Percentiles rank a stretch among this genome's conserved stretches.
Conservation (phyloP, 129 eudicot species). For the Flaveria trinervia region DNA sequence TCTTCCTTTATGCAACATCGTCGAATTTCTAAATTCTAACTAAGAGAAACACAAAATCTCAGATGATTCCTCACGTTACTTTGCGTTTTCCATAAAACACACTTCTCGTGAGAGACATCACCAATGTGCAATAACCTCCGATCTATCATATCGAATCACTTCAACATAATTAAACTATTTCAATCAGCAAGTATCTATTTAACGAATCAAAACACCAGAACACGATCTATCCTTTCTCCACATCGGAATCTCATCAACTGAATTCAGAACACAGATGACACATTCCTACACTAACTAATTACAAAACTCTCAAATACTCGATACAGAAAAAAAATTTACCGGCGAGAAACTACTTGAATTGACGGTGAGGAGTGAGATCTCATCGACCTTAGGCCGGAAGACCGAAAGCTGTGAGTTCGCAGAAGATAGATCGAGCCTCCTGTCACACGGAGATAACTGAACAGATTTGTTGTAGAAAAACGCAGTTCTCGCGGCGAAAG, state of each 20-base stretch:
- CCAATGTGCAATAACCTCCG: slow-evolving; percentile 16
- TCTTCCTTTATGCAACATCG: slow-evolving; percentile 6
- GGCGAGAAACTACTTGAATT: slow-evolving; percentile 63
- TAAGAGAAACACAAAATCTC: background rate
- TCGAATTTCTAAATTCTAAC: background rate
- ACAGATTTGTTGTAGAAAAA: slow-evolving; percentile 60
- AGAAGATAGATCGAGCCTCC: slow-evolving; percentile 52
- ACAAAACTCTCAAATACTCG: background rate
- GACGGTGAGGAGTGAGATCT: slow-evolving; percentile 93
- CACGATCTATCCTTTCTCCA: background rate
- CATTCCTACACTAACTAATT: background rate
- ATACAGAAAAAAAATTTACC: slow-evolving; percentile 41
- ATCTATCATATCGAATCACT: slow-evolving; percentile 2
- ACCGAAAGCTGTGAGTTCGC: slow-evolving; percentile 64
- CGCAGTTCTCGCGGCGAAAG: slow-evolving; percentile 46
- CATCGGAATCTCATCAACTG: slow-evolving; percentile 11
- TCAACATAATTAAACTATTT: background rate
- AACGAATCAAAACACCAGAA: background rate
- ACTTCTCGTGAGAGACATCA: background rate
- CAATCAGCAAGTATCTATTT: background rate
- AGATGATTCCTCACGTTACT: background rate
- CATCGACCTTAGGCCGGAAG: slow-evolving; percentile 89
- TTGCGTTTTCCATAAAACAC: too few relatives aligned
- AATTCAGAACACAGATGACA: background rate
- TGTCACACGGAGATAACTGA: slow-evolving; percentile 84